Evolutionary conservation across 73 alveolate species (phyloP).

Genomic region (Effrenium voratum): DNA sequence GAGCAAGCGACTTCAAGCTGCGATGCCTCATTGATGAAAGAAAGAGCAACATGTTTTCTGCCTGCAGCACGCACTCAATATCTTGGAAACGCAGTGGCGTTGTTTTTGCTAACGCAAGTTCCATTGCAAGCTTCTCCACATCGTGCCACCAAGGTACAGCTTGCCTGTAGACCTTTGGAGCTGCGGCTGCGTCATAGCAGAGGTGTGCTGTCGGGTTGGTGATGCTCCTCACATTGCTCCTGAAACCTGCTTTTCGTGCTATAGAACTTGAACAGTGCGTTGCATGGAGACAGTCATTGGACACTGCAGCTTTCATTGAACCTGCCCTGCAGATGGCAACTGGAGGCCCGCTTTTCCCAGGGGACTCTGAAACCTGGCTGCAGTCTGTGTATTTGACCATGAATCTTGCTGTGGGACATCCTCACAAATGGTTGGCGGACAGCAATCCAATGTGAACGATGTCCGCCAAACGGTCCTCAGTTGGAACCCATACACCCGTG

Average conservation of each 20-base stretch:
- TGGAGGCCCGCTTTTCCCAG: conserved; percentile 96
- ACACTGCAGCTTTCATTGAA: neutral
- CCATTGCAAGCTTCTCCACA: neutral
- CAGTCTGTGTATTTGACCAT: neutral
- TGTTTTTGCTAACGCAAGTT: neutral
- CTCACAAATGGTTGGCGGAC: neutral
- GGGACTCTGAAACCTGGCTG: conserved; percentile 95
- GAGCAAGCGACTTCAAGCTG: neutral
- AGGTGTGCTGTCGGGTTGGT: conserved; percentile 94
- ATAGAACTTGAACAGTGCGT: neutral
- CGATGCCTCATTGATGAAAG: neutral
- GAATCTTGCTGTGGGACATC: neutral
- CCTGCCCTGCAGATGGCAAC: conserved; percentile 51
- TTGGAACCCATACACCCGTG: neutral
- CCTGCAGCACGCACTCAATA: neutral
- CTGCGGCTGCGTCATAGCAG: conserved; percentile 97
- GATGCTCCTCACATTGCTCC: neutral
- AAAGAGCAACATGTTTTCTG: neutral
- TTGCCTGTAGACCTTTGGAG: conserved; percentile 97
- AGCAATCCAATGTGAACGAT: neutral
- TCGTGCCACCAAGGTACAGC: conserved; percentile 92
- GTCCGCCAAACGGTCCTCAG: neutral
- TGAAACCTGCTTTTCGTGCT: neutral
- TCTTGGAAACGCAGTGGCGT: neutral
- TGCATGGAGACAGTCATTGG: neutral